phyloP scores from a whole-genome alignment of 2,329 filamentous ascomycete genomes.

The Leptographium procerum region DNA sequence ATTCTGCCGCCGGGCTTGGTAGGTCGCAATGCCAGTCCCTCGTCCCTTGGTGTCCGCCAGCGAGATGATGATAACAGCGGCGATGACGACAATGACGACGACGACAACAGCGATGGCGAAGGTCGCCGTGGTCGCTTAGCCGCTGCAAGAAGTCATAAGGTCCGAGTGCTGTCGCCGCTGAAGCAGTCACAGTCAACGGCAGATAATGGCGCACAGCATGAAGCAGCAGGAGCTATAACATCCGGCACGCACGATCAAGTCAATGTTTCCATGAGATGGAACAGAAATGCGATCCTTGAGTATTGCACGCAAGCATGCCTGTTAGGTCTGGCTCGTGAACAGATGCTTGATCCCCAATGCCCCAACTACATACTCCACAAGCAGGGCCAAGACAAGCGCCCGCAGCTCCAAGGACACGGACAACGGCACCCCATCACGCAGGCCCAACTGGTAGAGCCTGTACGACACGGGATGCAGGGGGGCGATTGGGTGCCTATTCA shows the following conservation, averaged over 20 bases:
- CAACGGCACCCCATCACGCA: no score
- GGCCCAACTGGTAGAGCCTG: no score
- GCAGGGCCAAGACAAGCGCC: not conserved
- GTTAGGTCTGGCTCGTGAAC: not conserved
- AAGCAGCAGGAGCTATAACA: not conserved
- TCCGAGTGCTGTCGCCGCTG: not conserved
- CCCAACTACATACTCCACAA: not conserved
- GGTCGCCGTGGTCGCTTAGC: not conserved
- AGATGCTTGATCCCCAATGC: not conserved
- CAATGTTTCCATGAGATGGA: not conserved
- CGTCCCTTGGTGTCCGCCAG: not conserved
- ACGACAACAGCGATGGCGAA: not conserved
- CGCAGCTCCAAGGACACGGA: not conserved
- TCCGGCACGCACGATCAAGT: no score
- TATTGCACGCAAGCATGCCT: not conserved
- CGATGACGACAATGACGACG: not conserved
- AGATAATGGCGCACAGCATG: not conserved
- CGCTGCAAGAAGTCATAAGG: not conserved
- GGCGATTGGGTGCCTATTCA: slow-evolving; percentile 4
- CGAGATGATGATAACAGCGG: not conserved
- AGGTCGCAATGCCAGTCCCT: not conserved
- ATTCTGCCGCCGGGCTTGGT: not conserved
- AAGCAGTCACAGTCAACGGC: not conserved
- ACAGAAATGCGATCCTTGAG: not conserved
- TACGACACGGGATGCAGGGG: no score